Evolutionary conservation across 345 rosid genomes (phyloP), one percentile per base, ranked within the genome.

Genomic region (Linum usitatissimum): DNA sequence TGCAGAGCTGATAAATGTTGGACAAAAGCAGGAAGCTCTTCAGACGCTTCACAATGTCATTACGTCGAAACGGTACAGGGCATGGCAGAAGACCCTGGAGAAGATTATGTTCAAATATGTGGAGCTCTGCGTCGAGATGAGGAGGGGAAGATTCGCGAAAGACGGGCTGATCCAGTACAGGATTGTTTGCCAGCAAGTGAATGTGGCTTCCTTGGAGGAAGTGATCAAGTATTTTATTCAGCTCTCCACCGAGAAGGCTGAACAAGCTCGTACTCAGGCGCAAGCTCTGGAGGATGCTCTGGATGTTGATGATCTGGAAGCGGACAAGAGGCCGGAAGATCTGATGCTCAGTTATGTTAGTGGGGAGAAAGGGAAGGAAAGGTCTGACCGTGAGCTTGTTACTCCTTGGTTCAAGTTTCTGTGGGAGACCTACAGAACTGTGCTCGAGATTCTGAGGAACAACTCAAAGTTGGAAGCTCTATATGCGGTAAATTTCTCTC

Each of bases 351-450:
- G 99, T 70, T 88, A 90, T 69, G 97, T 94, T 73, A 91, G 97
- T 65, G 97, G 97, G 63, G 99, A 94, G 76, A 94, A 94, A 68
- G 99, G 96, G 31, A 94, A 94, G 75, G 99, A 90, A 60, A 88
- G 99, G 81, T 94, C 97, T 65, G 99, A 90, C 73, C 86, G 95
- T 6, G 97, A 94, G 62, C 82, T 94, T 53, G 99, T 94, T 67
- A 94, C 97, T 10, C 99, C 99, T 3, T 94, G 99, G 97, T 94
- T 94, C 78, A 94, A 94, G 84, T 94, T 94, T 75, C 67, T 94
- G 75, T 94, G 99, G 99, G 99, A 94, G 86, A 90, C 99, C 2
- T 94, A 90, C 73, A 85, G 99, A 71, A 88, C 99, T 1, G 99
- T 94, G 40, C 99, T 94, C 67, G 99, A 94, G 71, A 90, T 94